phyloP scores from a whole-genome alignment of 1,284 basidiomycete species.

The Hymenochaete sp. region DNA sequence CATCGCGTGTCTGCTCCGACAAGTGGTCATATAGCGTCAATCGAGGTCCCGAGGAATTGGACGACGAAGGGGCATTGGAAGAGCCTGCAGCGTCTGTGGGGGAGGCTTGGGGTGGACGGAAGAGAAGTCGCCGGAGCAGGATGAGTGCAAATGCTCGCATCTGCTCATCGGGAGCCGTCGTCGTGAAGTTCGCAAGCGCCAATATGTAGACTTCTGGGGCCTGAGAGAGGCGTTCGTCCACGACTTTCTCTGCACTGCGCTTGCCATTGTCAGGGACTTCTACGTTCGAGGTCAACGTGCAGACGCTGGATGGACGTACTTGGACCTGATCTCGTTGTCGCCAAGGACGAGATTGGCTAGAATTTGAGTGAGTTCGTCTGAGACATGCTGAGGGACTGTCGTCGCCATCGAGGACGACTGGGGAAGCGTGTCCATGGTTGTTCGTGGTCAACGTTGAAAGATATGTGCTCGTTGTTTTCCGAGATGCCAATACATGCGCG shows the following conservation, averaged over 20 bases:
- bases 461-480: no score
- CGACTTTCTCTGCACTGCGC: slow-evolving; percentile 63
- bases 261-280: background rate
- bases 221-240: slow-evolving; percentile 66
- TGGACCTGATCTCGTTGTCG: slow-evolving; percentile 68
- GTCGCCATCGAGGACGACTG: slow-evolving; percentile 1
- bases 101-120: slow-evolving; percentile 37
- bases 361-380: slow-evolving; percentile 66
- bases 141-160: slow-evolving; percentile 79
- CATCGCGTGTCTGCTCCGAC: slow-evolving; percentile 50
- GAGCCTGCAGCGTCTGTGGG: slow-evolving; percentile 7
- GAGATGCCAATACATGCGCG: no score
- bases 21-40: slow-evolving; percentile 65
- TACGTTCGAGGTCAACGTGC: background rate
- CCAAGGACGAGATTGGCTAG: slow-evolving; percentile 73
- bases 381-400: slow-evolving; percentile 53
- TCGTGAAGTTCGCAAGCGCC: slow-evolving; percentile 66
- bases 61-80: slow-evolving; percentile 22
- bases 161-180: slow-evolving; percentile 62
- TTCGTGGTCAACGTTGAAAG: no score
- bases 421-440: slow-evolving; percentile 1
- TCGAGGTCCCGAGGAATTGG: slow-evolving; percentile 27
- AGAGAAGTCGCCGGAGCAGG: slow-evolving; percentile 64
- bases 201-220: slow-evolving; percentile 70
- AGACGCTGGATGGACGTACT: slow-evolving; percentile 32